Percentiles rank a stretch among this genome's conserved stretches.
Evolutionary conservation across 2,329 filamentous ascomycete genomes (phyloP).

Genomic region (Monosporascus sp.): DNA sequence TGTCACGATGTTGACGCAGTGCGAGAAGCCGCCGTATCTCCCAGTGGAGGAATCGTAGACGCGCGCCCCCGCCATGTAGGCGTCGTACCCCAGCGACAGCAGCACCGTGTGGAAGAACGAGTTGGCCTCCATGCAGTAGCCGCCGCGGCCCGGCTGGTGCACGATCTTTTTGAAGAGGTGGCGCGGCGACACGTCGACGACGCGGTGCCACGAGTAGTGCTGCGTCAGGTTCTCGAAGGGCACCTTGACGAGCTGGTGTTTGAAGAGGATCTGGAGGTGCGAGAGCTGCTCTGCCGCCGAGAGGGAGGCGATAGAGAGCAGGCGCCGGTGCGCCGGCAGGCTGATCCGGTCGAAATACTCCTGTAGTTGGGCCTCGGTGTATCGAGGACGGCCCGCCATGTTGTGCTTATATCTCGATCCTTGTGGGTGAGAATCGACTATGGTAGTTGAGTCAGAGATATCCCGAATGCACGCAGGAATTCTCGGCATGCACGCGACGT

Average conservation of each 20-base stretch:
- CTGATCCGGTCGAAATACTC: conserved; percentile 17
- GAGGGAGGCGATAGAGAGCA: conserved; percentile 4
- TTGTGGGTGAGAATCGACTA: background rate
- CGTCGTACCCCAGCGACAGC: conserved; percentile 31
- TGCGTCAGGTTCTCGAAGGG: conserved; percentile 42
- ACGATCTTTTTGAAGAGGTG: conserved; percentile 35
- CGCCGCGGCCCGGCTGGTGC: conserved; percentile 29
- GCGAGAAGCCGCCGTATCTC: conserved; percentile 18
- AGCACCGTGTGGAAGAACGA: conserved; percentile 39
- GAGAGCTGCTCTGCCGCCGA: conserved; percentile 1
- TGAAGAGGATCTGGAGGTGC: conserved; percentile 10
- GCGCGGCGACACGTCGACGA: conserved; percentile 29
- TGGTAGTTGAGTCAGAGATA: background rate
- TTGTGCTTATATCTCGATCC: background rate
- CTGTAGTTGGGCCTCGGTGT: conserved; percentile 9
- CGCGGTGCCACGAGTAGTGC: conserved; percentile 33
- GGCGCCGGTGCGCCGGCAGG: conserved; percentile 8
- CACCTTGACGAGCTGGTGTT: conserved; percentile 35
- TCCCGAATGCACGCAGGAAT: no score
- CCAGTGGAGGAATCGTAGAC: conserved; percentile 10
- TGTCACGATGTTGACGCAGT: conserved; percentile 22
- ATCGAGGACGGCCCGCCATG: conserved; percentile 16
- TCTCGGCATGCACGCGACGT: no score
- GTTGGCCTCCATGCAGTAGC: conserved; percentile 41
- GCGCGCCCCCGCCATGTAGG: conserved; percentile 19